Base-by-base conservation (phyloP, 176 grass and related monocot species). In the Aegilops bicornis region DNA sequence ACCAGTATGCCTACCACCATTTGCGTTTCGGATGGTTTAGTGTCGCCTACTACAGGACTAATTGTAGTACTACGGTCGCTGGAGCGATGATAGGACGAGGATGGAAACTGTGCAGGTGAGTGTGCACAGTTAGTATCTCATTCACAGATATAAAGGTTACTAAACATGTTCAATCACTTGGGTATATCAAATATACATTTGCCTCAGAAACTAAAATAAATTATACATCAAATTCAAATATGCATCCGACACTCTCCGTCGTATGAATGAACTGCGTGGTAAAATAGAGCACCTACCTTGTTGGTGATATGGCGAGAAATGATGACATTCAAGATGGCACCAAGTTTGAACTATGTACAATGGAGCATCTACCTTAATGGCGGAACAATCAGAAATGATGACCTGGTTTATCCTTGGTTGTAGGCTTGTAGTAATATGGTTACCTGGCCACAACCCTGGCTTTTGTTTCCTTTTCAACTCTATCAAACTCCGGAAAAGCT, bases 221-320 rank as follows among this genome's bases (percentile, higher is more conserved):
- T 47, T 48, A 23, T 85, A 27, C 71, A 66, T 7, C 7, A 31
- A 71, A 64, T 1, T 7, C 7, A 31, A 71, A 64, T 1, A 54
- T 42, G 7, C 31, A 30, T 70, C 81, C 81, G 5, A 16, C 47
- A 50, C 47, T 50, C 14, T 48, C 50, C 16, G 16, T 0, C 0
- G 50, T 54, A 54, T 19, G 50, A 54, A 19, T 19, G 50, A 54
- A 19, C 16, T 54, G 50, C 6, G 16, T 66, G 64, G 40, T 61
- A 22, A 6, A 60, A n/a, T 63, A 61, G 16, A 76, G 74, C 11
- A 91, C 20, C 68, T 75, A 87, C 20, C 68, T 80, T 88, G 23
- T 22, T 52, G 81, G 48, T 8, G 29, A 4, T 31, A 33, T 61
- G 33, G 32, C 27, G 62, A 64, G 37, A 64, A 58, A 16, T 35